Evolutionary conservation across 305 asterid genomes (phyloP).

Genomic region (Solanum aculeatissimum): DNA sequence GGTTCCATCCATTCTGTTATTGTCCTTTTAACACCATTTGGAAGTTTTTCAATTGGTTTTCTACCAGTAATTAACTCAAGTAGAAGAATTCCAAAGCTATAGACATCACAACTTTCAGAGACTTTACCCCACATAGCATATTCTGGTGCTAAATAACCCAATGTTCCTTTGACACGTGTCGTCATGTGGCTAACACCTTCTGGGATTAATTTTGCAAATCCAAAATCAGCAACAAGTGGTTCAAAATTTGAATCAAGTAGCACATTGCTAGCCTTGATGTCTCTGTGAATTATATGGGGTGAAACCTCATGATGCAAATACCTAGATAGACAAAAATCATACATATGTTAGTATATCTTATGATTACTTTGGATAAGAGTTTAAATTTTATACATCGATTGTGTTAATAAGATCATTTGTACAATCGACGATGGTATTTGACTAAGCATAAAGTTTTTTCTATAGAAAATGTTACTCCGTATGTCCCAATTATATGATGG

Average conservation of each 20-base stretch:
- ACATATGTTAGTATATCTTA: neutral
- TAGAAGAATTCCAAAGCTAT: slow-evolving; percentile 59
- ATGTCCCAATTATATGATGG: neutral
- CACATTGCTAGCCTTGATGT: slow-evolving; percentile 72
- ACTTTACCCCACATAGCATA: slow-evolving; percentile 92
- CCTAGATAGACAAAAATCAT: slow-evolving; percentile 13
- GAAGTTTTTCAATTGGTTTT: slow-evolving; percentile 71
- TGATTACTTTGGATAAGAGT: neutral
- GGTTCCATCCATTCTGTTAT: slow-evolving; percentile 83
- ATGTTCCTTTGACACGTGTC: slow-evolving; percentile 68
- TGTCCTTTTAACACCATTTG: slow-evolving; percentile 61
- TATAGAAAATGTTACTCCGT: neutral
- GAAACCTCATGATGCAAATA: slow-evolving; percentile 70
- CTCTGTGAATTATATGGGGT: slow-evolving; percentile 71
- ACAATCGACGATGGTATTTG: too few species aligned
- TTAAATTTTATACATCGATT: neutral
- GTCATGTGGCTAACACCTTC: slow-evolving; percentile 93
- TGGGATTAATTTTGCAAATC: slow-evolving; percentile 79
- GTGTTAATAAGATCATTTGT: neutral
- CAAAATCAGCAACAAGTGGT: slow-evolving; percentile 70
- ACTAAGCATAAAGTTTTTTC: too few species aligned
- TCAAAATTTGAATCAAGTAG: slow-evolving; percentile 56
- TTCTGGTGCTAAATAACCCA: slow-evolving; percentile 74
- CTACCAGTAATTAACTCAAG: slow-evolving; percentile 55
- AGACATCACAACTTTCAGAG: slow-evolving; percentile 71